Evolutionary conservation across 208 protist species (phyloP), one percentile per base, ranked within the genome.

Genomic region (Wallacemonas collosoma): DNA sequence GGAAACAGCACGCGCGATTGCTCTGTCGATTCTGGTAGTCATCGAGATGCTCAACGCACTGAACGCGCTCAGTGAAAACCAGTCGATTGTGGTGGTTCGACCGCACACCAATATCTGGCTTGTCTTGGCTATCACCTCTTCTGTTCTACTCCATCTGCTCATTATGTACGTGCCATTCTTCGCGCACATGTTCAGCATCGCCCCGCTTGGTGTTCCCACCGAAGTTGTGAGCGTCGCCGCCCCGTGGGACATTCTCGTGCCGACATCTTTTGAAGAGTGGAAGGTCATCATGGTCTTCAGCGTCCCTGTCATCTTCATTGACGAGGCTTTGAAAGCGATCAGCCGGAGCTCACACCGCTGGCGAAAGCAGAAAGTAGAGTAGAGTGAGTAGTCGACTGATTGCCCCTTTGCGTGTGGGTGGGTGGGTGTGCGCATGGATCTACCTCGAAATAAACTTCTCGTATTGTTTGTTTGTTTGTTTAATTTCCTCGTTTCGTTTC

Each of bases 31-130:
- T 64, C 83, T 98, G 12, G 97, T 98, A 4, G 62, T 95, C 3
- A 83, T 98, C 35, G 97, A 98, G 77, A 98, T 99, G 96, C 82
- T 98, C 51, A 98, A 98, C 80, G 95, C 96, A 15, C 82, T 98
- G 48, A 98, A 98, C 68, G 94, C 95, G 35, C 73, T 98, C 6
- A 98, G 94, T 68, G 95, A 98, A 75, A 97, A 97, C 62, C 82
- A 95, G 45, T 95, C 91, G n/a, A 58, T 97, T 17, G 74, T 94
- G 8, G 77, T 82, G 41, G 85, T 73, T 14, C 86, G 87, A 7
- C 93, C 91, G 11, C 77, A 75, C 8, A 87, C 79, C 9, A 96
- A 96, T 75, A 72, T 86, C n/a, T 94, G 88, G 83, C 77, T 97
- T 5, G 45, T 98, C 26, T 48, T 88, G 12, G 85, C 96, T 35